These are phyloP conservation scores for Paecilomyces sp. DNA, from an alignment of 2,329 filamentous ascomycete genomes.

Conservation along the genomic window DNA sequence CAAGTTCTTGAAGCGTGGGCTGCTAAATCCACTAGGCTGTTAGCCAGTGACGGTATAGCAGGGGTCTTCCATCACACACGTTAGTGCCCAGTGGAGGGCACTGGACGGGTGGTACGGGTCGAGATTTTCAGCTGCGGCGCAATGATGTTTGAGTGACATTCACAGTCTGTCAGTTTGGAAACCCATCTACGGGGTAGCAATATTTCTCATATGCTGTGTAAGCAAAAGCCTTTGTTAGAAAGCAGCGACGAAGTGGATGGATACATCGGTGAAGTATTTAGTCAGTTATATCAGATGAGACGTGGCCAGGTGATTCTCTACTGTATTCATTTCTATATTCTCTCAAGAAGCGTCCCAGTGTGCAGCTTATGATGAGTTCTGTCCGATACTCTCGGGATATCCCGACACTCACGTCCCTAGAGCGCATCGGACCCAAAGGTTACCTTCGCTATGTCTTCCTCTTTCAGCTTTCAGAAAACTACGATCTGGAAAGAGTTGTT, in stretches of 20 bases:
- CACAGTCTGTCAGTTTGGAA: not conserved
- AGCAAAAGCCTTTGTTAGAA: not conserved
- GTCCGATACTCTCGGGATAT: slow-evolving; percentile 3
- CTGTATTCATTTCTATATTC: not conserved
- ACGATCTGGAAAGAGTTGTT: slow-evolving; percentile 19
- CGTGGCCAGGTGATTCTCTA: not conserved
- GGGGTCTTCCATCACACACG: too few species aligned
- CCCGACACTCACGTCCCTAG: slow-evolving; percentile 18
- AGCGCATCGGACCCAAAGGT: slow-evolving; percentile 28
- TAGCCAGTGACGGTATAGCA: too few species aligned
- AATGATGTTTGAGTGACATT: slow-evolving; percentile 9
- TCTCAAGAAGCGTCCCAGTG: not conserved
- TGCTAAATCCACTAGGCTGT: slow-evolving; percentile 10
- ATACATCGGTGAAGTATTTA: too few species aligned
- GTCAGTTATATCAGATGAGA: not conserved
- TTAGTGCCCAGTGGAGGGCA: too few species aligned
- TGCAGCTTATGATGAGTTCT: slow-evolving; percentile 4
- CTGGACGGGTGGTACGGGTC: too few species aligned
- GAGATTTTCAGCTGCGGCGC: not conserved
- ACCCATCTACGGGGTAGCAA: not conserved
- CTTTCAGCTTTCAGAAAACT: slow-evolving; percentile 24
- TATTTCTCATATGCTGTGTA: not conserved
- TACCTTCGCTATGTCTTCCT: slow-evolving; percentile 30
- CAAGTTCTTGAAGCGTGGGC: slow-evolving; percentile 10
- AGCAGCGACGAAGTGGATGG: too few species aligned